Conservation (phyloP, 805 yeast genomes). For the Blastobotrys muscicola region DNA sequence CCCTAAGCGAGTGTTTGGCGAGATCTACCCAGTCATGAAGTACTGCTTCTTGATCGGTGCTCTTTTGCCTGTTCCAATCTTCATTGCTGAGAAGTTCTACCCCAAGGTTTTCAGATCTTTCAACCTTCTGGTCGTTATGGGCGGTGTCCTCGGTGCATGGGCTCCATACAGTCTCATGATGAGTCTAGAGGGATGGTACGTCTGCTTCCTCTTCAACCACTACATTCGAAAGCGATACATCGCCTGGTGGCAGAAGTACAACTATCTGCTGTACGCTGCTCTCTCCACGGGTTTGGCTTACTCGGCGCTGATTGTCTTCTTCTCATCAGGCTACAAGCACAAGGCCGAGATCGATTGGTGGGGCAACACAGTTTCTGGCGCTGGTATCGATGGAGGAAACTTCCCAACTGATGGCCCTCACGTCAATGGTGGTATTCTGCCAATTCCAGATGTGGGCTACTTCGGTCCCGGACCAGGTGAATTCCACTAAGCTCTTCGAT, state of each 20-base stretch:
- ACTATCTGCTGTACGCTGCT: conserved; percentile 40
- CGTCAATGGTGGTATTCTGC: conserved; percentile 7
- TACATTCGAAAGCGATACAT: conserved; percentile 34
- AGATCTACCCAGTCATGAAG: conserved; percentile 36
- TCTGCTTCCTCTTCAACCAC: conserved; percentile 39
- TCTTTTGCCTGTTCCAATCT: conserved; percentile 22
- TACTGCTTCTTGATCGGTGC: conserved; percentile 39
- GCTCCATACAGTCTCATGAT: neutral
- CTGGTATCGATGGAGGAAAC: conserved; percentile 10
- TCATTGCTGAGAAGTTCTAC: conserved; percentile 17
- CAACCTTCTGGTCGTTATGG: neutral
- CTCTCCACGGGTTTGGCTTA: conserved; percentile 43
- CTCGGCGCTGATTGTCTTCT: conserved; percentile 37
- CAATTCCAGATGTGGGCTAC: conserved; percentile 14
- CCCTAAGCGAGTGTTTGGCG: conserved; percentile 30
- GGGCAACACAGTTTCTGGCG: conserved; percentile 32
- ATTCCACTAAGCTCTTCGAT: neutral
- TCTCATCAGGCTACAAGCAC: conserved; percentile 31
- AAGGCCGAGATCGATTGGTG: conserved; percentile 32
- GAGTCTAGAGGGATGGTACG: conserved; percentile 26
- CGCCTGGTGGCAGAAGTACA: conserved; percentile 46
- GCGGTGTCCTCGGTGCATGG: neutral
- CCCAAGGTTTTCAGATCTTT: conserved; percentile 16
- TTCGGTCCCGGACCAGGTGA: conserved; percentile 9
- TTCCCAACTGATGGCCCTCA: neutral